Conservation (phyloP, 108 stramenopile species). For the Craspedostauros australis region DNA sequence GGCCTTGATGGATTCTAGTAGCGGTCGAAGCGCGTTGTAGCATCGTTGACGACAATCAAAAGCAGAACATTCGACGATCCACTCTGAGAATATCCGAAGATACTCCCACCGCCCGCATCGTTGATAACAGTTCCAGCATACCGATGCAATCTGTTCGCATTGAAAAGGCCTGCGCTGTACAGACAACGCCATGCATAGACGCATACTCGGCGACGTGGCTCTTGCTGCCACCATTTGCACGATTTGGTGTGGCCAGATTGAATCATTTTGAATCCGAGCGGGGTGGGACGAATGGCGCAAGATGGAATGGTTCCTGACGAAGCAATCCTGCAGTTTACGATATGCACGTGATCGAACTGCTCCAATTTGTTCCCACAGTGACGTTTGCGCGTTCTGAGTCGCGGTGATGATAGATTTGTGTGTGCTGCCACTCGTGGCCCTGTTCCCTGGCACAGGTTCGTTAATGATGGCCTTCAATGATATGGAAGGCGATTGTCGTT, state of each 20-base stretch:
- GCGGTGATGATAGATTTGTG: too few relatives aligned
- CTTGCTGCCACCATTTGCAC: neutral
- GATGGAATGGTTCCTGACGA: too few relatives aligned
- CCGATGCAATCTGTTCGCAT: neutral
- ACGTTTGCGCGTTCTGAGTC: too few relatives aligned
- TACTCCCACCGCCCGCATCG: neutral
- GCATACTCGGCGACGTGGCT: neutral
- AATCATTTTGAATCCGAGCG: slow-evolving; percentile 1
- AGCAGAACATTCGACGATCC: slow-evolving; percentile 1
- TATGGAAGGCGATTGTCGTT: too few relatives aligned
- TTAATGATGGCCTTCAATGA: too few relatives aligned
- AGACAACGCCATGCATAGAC: neutral
- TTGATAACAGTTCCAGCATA: neutral
- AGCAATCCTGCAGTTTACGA: too few relatives aligned
- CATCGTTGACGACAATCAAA: slow-evolving; percentile 4
- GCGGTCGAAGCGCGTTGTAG: slow-evolving; percentile 10
- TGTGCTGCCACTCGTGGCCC: too few relatives aligned
- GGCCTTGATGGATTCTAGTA: neutral
- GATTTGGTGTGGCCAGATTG: neutral
- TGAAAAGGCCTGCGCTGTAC: neutral
- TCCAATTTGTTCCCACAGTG: too few relatives aligned
- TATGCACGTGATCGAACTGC: too few relatives aligned
- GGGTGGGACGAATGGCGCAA: too few relatives aligned
- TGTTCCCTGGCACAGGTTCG: too few relatives aligned
- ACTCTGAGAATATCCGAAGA: slow-evolving; percentile 6